Evolutionary conservation across 495 filamentous ascomycete genomes (phyloP).

Genomic region (Aspergillus bridgeri): DNA sequence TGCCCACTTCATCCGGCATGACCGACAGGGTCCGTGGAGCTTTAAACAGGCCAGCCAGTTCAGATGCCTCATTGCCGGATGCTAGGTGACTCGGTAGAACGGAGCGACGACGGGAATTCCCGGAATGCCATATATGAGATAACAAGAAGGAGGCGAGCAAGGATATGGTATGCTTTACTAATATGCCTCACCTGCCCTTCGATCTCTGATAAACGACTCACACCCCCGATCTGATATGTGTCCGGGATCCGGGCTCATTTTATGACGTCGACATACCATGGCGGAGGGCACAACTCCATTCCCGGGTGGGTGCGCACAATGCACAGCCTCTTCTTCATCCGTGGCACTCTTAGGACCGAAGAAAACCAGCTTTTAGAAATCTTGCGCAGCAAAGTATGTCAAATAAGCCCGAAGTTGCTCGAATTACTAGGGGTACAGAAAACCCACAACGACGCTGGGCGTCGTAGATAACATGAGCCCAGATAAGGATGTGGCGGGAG

Average conservation of each 20-base stretch:
- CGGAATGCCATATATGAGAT: conserved; percentile 18
- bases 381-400: conserved; percentile 26
- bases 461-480: conserved; percentile 17
- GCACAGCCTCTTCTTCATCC: conserved; percentile 29
- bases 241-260: conserved; percentile 33
- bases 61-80: conserved; percentile 17
- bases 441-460: conserved; percentile 17
- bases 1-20: conserved; percentile 18
- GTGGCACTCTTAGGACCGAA: conserved; percentile 29
- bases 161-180: conserved; percentile 22
- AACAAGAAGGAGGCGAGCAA: conserved; percentile 7
- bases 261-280: conserved; percentile 25
- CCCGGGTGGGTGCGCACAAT: conserved; percentile 22
- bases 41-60: conserved; percentile 14
- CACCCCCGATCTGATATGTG: conserved; percentile 17
- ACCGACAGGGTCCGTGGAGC: neutral
- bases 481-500: conserved; percentile 14
- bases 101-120: conserved; percentile 19
- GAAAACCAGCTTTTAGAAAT: conserved; percentile 38
- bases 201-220: neutral
- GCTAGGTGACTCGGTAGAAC: conserved; percentile 11
- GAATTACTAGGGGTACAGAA: conserved; percentile 16
- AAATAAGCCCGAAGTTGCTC: conserved; percentile 25
- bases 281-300: conserved; percentile 29
- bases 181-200: neutral